Evolutionary conservation across 2,329 filamentous ascomycete genomes (phyloP), one percentile per base, ranked within the genome.

Genomic region (Graphiopsis chlorocephala): DNA sequence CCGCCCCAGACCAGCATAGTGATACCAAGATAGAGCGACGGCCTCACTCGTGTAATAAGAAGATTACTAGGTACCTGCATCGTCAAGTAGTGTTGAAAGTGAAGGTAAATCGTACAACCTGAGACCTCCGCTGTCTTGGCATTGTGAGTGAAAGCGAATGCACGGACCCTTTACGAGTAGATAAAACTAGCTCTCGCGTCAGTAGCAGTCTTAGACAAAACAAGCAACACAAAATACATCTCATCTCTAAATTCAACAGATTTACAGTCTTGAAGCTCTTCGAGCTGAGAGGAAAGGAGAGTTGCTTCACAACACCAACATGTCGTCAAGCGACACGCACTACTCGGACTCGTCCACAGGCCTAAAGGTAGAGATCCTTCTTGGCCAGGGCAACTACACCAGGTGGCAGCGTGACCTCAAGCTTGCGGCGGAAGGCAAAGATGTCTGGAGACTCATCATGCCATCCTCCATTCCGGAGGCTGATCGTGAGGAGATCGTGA

Each of bases 51-150:
- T 0, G 85, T 86, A 2, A 88, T 75, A 0, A 86, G 70, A 64
- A 88, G 77, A 66, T 88, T 89, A 0, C 85, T 87, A 0, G 86
- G 86, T 0, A 88, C 75, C 71, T 88, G 85, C 82, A 88, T 87
- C 14, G 87, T 74, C 0, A 88, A 76, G 68, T 88, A 88, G 17
- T 38, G 35, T 38, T 38, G 4, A 38, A 38, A 38, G 35, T 12
- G 35, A 38, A 38, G 10, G 35, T 17, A 38, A 38, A 38, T 38
- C 35, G 35, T 17, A 38, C 35, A 38, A 38, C 35, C n/a, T n/a
- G n/a, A n/a, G n/a, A n/a, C n/a, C n/a, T n/a, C n/a, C n/a, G n/a
- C n/a, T n/a, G n/a, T n/a, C n/a, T n/a, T n/a, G n/a, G n/a, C n/a
- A n/a, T n/a, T n/a, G n/a, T n/a, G n/a, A n/a, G n/a, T n/a, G n/a